phyloP scores from a whole-genome alignment of 305 asterid genomes.

The Andrographis paniculata region DNA sequence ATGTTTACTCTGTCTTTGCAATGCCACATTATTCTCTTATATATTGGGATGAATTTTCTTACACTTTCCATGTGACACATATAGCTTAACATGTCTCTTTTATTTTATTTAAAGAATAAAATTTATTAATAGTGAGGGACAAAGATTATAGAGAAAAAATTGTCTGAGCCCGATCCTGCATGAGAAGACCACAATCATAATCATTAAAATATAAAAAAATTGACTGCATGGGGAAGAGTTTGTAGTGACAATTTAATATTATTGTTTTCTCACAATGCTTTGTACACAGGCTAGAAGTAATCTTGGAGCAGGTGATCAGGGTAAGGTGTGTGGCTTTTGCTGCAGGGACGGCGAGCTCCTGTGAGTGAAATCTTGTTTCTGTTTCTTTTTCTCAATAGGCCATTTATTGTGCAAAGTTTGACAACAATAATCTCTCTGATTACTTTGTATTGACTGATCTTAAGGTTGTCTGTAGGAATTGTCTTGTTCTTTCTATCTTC shows the following conservation, averaged over 20 bases:
- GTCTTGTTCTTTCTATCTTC: slow-evolving; percentile 1
- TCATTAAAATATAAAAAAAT: too few relatives aligned
- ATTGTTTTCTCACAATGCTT: slow-evolving; percentile 21
- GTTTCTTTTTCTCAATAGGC: slow-evolving; percentile 15
- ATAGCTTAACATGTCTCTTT: too few relatives aligned
- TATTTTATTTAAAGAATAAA: too few relatives aligned
- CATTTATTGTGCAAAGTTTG: slow-evolving; percentile 9
- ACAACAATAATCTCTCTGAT: slow-evolving; percentile 12
- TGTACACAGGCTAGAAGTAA: slow-evolving; percentile 43
- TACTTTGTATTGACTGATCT: slow-evolving; percentile 4
- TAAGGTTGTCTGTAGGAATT: slow-evolving; percentile 9
- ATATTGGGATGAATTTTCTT: too few relatives aligned
- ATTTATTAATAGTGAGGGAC: too few relatives aligned
- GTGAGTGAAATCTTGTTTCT: slow-evolving; percentile 53
- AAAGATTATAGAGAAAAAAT: too few relatives aligned
- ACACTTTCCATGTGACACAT: too few relatives aligned
- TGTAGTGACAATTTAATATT: slow-evolving; percentile 16
- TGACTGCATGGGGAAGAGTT: not conserved
- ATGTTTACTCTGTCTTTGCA: too few relatives aligned
- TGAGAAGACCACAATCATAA: too few relatives aligned
- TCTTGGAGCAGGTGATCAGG: slow-evolving; percentile 38
- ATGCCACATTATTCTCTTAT: too few relatives aligned
- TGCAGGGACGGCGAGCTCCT: slow-evolving; percentile 50
- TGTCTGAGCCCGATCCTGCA: too few relatives aligned
- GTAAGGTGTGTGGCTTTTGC: slow-evolving; percentile 40